Evolutionary conservation across 2,329 filamentous ascomycete species (phyloP), one percentile per base, ranked within the genome.

Genomic region (Fusarium ramigenum): DNA sequence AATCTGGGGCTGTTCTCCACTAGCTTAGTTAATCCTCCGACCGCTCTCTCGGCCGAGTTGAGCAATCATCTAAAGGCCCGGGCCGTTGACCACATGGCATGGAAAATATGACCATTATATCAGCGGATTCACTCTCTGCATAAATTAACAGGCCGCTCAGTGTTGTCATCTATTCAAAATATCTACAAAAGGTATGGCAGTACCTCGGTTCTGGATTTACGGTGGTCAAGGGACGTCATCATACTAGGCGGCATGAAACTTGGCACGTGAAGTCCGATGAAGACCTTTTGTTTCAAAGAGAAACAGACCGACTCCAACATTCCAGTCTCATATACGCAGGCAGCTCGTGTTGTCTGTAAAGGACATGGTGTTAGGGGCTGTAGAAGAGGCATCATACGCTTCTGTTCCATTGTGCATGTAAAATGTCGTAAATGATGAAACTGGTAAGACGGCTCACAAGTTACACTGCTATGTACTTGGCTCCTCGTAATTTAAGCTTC

Each of bases 41-140:
- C 30, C 40, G 30, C 34, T 69, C 34, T 69, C 61, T 76, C 75
- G 75, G 75, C 75, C 75, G 73, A 77, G 66, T 73, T 61, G 18
- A 44, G 52, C 47, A 42, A 61, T 52, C 19, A n/a, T 34, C n/a
- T 11, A 15, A 39, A 63, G 69, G 59, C 44, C 57, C 40, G 54
- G 46, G 36, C 67, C 67, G 67, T 28, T 60, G 28, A 19, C 67
- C 60, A 54, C 62, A 53, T 49, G 39, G 32, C 16, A 14, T 4
- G 57, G 43, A 39, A 37, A 52, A 36, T 19, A 21, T 25, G 18
- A 18, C 25, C 23, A 28, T 37, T 14, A 37, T 52, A 28, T 36
- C 18, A 37, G 25, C n/a, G 9, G 23, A 21, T 14, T 40, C 50
- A 28, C 15, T n/a, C 36, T 25, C 18, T n/a, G 11, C 21, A 21